These are phyloP conservation scores for Penicillium sp. DNA, from an alignment of 2,329 filamentous ascomycete species.

Conservation along the genomic window DNA sequence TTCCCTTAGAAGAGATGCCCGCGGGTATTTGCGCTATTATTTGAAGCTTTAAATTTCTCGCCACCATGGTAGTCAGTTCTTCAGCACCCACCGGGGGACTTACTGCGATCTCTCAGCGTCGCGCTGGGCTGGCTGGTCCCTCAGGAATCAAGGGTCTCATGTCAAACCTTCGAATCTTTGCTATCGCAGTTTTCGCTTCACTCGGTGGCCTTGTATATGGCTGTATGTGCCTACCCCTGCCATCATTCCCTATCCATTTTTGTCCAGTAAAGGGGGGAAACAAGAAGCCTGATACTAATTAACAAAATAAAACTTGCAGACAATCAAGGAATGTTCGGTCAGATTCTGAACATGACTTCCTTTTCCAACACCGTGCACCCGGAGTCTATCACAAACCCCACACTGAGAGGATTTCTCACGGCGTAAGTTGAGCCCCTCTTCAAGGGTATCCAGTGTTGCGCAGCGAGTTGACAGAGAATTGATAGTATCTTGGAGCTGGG, in stretches of 20 bases:
- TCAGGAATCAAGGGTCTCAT: not conserved
- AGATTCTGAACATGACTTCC: not conserved
- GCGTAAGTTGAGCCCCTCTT: not conserved
- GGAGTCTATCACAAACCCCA: not conserved
- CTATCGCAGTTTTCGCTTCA: not conserved
- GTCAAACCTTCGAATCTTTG: not conserved
- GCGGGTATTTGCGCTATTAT: not conserved
- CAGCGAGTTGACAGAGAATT: not conserved
- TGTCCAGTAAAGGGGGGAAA: not conserved
- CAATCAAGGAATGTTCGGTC: not conserved
- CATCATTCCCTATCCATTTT: not conserved
- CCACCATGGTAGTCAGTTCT: not conserved
- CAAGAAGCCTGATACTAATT: not conserved
- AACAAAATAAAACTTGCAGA: not conserved
- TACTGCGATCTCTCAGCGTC: not conserved
- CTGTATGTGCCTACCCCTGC: not conserved
- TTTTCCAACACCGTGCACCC: not conserved
- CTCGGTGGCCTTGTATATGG: slow-evolving; percentile 23
- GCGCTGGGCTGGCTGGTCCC: slow-evolving; percentile 1
- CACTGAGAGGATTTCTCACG: not conserved
- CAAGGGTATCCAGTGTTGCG: not conserved
- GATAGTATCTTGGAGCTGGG: not conserved
- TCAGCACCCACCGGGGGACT: not conserved
- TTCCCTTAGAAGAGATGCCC: not conserved
- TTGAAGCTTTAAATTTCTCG: not conserved